Percentiles rank a stretch among this genome's conserved stretches.
phyloP scores from a whole-genome alignment of 1,284 basidiomycete species.

The Ustilago curta region DNA sequence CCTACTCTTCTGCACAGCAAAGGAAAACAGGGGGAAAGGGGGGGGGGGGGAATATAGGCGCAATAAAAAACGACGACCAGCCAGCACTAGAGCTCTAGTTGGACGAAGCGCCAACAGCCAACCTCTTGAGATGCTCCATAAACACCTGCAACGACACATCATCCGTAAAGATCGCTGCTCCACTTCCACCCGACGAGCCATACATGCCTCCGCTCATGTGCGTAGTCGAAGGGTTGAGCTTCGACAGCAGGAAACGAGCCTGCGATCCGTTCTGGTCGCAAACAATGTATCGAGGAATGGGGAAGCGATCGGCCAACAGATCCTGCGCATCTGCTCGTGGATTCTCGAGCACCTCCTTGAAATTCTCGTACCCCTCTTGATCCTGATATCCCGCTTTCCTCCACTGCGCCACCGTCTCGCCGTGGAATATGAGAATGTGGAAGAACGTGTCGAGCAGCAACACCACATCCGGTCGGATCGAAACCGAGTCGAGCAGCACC shows the following conservation, averaged over 20 bases:
- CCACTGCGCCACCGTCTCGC: constrained; percentile 97
- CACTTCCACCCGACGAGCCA: constrained; percentile 72
- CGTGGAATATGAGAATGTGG: constrained; percentile 99
- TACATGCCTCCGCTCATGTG: constrained; percentile 82
- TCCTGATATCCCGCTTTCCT: constrained; percentile 99
- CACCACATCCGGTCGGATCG: constrained; percentile 96
- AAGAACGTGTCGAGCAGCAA: constrained; percentile 99
- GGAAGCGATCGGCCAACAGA: constrained; percentile 92
- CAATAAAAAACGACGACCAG: neutral
- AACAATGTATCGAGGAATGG: constrained; percentile 96
- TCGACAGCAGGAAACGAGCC: constrained; percentile 94
- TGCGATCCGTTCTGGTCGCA: constrained; percentile 98
- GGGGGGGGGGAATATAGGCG: neutral
- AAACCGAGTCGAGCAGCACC: constrained; percentile 95
- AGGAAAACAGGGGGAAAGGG: too few relatives aligned
- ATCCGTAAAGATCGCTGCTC: constrained; percentile 97
- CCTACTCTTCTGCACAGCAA: neutral
- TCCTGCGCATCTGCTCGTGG: constrained; percentile 80
- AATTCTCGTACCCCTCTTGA: constrained; percentile 98
- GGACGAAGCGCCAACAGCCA: constrained; percentile 66
- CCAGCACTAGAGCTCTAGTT: constrained; percentile 38
- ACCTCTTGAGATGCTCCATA: constrained; percentile 71
- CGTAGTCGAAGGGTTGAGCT: constrained; percentile 97
- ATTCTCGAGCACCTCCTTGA: constrained; percentile 90
- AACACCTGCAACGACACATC: constrained; percentile 77